Percentiles rank a stretch among this genome's conserved stretches.
These are phyloP conservation scores for Lasiosphaeria hispida DNA, from an alignment of 495 filamentous ascomycete genomes.

Conservation along the genomic window DNA sequence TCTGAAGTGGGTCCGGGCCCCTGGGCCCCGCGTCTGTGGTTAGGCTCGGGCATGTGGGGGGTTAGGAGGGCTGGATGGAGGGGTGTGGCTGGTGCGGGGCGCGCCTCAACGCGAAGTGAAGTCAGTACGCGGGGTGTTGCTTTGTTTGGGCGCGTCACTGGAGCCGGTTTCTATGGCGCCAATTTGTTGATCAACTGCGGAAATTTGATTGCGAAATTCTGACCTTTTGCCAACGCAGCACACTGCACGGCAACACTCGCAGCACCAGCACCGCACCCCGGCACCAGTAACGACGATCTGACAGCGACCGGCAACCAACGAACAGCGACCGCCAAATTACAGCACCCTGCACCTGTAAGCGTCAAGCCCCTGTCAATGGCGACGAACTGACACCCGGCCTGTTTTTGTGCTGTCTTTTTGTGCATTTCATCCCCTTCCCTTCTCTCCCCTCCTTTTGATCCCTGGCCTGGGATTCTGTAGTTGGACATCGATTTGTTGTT, in stretches of 20 bases:
- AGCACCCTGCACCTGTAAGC: too few species aligned
- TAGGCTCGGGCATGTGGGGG: neutral
- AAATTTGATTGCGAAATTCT: slow-evolving; percentile 27
- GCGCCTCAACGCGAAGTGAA: slow-evolving; percentile 18
- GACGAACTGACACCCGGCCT: too few species aligned
- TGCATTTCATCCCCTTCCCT: too few species aligned
- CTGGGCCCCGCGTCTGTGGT: slow-evolving; percentile 7
- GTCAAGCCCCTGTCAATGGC: too few species aligned
- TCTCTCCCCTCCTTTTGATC: too few species aligned
- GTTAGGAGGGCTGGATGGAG: too few species aligned
- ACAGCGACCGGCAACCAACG: too few species aligned
- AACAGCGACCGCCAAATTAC: too few species aligned
- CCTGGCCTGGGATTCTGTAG: neutral
- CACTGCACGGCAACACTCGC: neutral
- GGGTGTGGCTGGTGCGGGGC: neutral
- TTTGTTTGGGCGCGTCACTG: slow-evolving; percentile 26
- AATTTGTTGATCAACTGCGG: slow-evolving; percentile 28
- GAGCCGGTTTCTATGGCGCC: slow-evolving; percentile 14
- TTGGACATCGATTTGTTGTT: neutral
- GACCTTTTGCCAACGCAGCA: slow-evolving; percentile 5
- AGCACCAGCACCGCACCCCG: too few species aligned
- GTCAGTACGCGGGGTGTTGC: neutral
- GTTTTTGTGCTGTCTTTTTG: too few species aligned
- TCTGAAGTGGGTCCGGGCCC: slow-evolving; percentile 4
- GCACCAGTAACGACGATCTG: too few species aligned